Percentiles rank a stretch among this genome's conserved stretches.
Conservation (phyloP, 2,329 filamentous ascomycete genomes). For the Dothistroma septosporum region DNA sequence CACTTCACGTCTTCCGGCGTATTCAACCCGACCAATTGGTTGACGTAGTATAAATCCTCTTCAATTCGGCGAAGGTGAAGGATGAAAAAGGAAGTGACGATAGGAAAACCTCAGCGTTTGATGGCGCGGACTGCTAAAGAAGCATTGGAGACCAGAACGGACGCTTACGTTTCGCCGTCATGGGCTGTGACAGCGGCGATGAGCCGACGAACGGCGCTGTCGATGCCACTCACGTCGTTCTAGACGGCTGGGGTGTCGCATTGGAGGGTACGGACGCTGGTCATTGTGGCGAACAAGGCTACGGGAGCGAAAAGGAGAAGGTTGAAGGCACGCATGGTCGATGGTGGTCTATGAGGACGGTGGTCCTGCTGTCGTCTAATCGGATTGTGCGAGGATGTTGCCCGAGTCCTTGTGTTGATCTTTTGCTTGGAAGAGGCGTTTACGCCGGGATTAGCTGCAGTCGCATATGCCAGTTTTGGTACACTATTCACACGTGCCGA, state of each 20-base stretch:
- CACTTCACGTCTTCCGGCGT: constrained; percentile 20
- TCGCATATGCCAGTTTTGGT: neutral
- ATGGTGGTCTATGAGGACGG: no score
- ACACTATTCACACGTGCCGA: neutral
- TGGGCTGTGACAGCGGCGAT: constrained; percentile 24
- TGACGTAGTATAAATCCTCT: constrained; percentile 23
- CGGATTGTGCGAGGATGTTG: no score
- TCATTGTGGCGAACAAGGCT: constrained; percentile 12
- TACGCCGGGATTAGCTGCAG: neutral
- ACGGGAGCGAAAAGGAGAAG: constrained; percentile 22
- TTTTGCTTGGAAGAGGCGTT: neutral
- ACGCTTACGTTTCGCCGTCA: constrained; percentile 22
- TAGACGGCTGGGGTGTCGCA: constrained; percentile 20
- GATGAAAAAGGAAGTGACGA: constrained; percentile 18
- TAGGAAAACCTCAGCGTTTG: constrained; percentile 25
- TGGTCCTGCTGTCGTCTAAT: no score
- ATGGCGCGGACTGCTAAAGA: constrained; percentile 23
- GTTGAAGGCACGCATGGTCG: constrained; percentile 16
- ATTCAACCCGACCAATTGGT: constrained; percentile 25
- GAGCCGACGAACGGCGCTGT: constrained; percentile 22
- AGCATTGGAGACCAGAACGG: constrained; percentile 21
- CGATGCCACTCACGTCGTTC: constrained; percentile 27
- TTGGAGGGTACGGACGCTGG: neutral
- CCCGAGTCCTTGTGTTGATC: neutral
- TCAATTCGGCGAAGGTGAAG: constrained; percentile 25